A percentile compares a stretch with the other conserved stretches of the same genome.
phyloP scores from a whole-genome alignment of 768 basidiomycete genomes.

The Tephrocybe sp. region DNA sequence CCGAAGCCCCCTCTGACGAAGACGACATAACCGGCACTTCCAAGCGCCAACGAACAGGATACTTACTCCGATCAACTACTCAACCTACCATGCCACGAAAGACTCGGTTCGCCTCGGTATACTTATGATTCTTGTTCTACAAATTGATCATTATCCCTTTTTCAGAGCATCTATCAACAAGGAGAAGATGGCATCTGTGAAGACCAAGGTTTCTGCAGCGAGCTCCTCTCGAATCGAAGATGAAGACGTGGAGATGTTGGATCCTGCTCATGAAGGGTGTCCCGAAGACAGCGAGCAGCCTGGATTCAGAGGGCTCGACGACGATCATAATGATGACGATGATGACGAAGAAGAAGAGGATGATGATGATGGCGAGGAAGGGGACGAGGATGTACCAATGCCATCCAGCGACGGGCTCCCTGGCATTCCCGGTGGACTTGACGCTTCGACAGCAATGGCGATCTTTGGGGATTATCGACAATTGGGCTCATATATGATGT shows the following conservation, averaged over 20 bases:
- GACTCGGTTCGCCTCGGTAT: conserved; percentile 44
- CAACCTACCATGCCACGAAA: conserved; percentile 71
- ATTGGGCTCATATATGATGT: conserved; percentile 90
- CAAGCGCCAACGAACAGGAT: conserved; percentile 62
- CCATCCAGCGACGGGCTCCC: conserved; percentile 38
- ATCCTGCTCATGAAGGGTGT: conserved; percentile 51
- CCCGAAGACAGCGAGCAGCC: conserved; percentile 33
- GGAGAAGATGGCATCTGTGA: conserved; percentile 60
- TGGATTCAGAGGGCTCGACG: conserved; percentile 40
- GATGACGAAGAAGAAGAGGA: conserved; percentile 40
- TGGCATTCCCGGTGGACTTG: conserved; percentile 48
- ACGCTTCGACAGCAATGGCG: conserved; percentile 71
- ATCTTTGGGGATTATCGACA: conserved; percentile 87
- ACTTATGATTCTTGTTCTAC: conserved; percentile 7
- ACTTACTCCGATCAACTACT: conserved; percentile 65
- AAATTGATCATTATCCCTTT: conserved; percentile 10
- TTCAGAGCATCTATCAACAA: conserved; percentile 40
- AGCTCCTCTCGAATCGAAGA: conserved; percentile 64
- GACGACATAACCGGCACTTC: conserved; percentile 53
- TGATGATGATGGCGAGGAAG: conserved; percentile 48
- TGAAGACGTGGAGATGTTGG: conserved; percentile 78
- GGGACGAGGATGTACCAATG: conserved; percentile 31
- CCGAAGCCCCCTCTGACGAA: conserved; percentile 67
- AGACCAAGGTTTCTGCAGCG: conserved; percentile 57
- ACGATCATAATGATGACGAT: conserved; percentile 36